Base-by-base conservation (phyloP, 2,329 filamentous ascomycete species). In the Phaeomoniella chlamydospora region DNA sequence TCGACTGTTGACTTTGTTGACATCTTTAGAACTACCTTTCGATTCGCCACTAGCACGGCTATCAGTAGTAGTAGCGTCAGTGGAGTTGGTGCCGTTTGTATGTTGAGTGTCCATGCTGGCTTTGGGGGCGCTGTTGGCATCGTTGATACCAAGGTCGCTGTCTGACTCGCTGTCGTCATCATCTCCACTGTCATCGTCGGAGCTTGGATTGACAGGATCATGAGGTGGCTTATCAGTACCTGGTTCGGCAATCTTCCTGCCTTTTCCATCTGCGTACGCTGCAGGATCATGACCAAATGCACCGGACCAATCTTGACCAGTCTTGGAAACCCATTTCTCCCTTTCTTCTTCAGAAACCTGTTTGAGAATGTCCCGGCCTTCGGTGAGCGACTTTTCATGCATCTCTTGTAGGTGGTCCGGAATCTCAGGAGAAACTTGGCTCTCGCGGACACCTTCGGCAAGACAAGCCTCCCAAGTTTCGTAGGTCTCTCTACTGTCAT, bases 381-480 rank as follows among this genome's bases (percentile, higher is more conserved):
- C 70, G 0, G 77, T 78, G 22, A 94, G 61, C 0, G 82, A 88
- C 42, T 81, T 67, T 18, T 93, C 82, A 53, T 96, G 88, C 9
- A 94, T 64, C 47, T 79, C 69, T 54, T 81, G 74, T 0, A 88
- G 69, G 9, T 72, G 60, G 1, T 77, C 72, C 0, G 86, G 83
- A 0, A 94, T 65, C 49, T 92, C 80, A 15, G 76, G 70, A 6
- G 70, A 62, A 1, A 94, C 84, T 17, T 74, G 70, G 37, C 77
- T 71, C 11, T 67, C 59, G 2, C 90, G 75, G 0, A 94, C 83
- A 10, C 88, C 88, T 55, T 96, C 87, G 0, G 85, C 76, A 29
- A 80, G 74, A 54, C 88, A 94, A 1, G 86, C 83, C 56, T 94
- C 86, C 85, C 87, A 96, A 0, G 80, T 82, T 60, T 96, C 88